phyloP scores from a whole-genome alignment of 2,329 filamentous ascomycete genomes.

The Diaporthe sp. region DNA sequence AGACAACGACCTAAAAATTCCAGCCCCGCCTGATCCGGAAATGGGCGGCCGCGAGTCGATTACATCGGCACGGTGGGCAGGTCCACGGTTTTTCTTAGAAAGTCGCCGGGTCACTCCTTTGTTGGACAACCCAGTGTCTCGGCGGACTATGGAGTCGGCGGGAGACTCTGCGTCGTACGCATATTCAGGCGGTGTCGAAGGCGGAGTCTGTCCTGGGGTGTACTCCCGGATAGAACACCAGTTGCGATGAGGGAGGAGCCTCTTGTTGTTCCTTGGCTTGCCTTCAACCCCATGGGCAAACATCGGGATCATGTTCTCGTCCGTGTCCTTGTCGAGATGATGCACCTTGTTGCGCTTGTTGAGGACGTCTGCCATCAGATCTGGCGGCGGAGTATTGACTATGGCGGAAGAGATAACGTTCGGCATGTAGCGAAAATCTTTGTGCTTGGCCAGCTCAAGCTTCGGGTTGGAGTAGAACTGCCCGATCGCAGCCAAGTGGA shows the following conservation, averaged over 20 bases:
- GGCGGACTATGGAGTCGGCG: constrained; percentile 54
- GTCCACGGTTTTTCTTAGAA: constrained; percentile 53
- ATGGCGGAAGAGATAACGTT: constrained; percentile 96
- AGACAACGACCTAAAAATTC: constrained; percentile 60
- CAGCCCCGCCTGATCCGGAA: constrained; percentile 56
- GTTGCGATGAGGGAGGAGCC: constrained; percentile 88
- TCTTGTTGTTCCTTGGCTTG: constrained; percentile 90
- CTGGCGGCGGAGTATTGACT: constrained; percentile 89
- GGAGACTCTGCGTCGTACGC: constrained; percentile 58
- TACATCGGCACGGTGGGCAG: constrained; percentile 55
- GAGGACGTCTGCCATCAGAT: constrained; percentile 89
- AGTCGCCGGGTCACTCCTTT: constrained; percentile 61
- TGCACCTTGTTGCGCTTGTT: constrained; percentile 92
- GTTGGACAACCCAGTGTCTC: constrained; percentile 27
- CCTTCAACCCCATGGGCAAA: constrained; percentile 92
- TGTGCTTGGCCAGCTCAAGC: constrained; percentile 83
- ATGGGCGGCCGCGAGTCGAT: constrained; percentile 64
- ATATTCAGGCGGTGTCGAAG: constrained; percentile 72
- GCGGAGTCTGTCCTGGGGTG: constrained; percentile 80
- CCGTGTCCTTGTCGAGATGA: constrained; percentile 81
- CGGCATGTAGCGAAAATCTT: constrained; percentile 96
- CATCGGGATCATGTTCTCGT: constrained; percentile 96
- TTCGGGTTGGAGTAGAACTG: constrained; percentile 96
- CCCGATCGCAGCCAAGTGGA: constrained; percentile 91
- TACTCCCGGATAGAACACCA: constrained; percentile 96